Evolutionary conservation across 139 green algal genomes (phyloP).

Genomic region (Chlamydomonas schloesseri): DNA sequence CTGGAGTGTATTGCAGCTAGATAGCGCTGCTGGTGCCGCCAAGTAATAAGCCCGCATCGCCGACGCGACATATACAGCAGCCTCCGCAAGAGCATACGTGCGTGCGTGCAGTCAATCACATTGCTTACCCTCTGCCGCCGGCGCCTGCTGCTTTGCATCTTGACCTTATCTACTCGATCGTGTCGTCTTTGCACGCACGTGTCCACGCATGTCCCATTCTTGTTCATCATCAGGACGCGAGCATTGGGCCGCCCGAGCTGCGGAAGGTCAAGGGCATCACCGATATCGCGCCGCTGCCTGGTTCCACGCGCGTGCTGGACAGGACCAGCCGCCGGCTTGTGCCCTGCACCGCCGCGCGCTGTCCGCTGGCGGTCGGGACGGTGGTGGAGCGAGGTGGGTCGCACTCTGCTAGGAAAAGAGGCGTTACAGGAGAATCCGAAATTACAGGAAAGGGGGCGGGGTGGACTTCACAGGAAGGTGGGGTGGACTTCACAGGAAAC

Average conservation of each 20-base stretch:
- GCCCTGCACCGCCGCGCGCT: neutral
- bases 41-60: no score
- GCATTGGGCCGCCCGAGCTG: neutral
- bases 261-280: neutral
- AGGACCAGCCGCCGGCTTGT: neutral
- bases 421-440: neutral
- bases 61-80: no score
- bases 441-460: neutral
- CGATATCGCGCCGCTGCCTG: neutral
- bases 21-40: no score
- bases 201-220: no score
- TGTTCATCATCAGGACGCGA: neutral
- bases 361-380: neutral
- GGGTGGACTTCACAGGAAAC: neutral
- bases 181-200: no score
- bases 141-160: no score
- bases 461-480: neutral
- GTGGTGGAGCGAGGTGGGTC: neutral
- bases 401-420: neutral
- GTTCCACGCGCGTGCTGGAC: neutral
- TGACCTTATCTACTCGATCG: no score
- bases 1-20: no score
- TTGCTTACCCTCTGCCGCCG: no score
- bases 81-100: no score
- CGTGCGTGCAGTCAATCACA: no score